Conservation (phyloP, 345 rosid species). For the Camelina hispida region DNA sequence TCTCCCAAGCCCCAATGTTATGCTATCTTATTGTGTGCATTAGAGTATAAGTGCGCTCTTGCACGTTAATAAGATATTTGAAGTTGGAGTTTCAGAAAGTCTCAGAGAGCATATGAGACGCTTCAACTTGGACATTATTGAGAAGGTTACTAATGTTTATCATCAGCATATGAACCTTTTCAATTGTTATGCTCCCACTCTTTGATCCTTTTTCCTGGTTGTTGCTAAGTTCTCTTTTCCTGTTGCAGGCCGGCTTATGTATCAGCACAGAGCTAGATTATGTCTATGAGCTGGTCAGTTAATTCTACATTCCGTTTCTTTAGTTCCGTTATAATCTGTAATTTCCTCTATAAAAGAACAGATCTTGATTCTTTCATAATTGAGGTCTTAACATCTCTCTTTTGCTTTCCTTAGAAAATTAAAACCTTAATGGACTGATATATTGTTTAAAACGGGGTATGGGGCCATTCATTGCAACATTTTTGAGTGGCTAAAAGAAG, state of each 20-base stretch:
- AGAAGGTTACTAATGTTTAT: conserved; percentile 58
- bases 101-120: conserved; percentile 66
- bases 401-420: conserved; percentile 7
- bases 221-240: conserved; percentile 29
- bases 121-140: conserved; percentile 70
- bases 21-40: conserved; percentile 21
- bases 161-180: conserved; percentile 32
- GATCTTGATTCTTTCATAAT: conserved; percentile 23
- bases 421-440: conserved; percentile 1
- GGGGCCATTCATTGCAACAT: conserved; percentile 1
- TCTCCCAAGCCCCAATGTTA: conserved; percentile 6
- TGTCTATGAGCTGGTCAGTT: conserved; percentile 86
- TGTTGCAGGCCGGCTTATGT: conserved; percentile 69
- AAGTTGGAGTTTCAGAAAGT: conserved; percentile 78
- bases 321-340: neutral
- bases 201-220: neutral
- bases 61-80: conserved; percentile 84
- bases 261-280: conserved; percentile 83
- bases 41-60: conserved; percentile 84
- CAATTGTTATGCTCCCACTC: conserved; percentile 14
- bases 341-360: conserved; percentile 12
- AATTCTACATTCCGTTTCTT: conserved; percentile 15
- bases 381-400: conserved; percentile 23
- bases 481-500: conserved; percentile 15
- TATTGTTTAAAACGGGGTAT: neutral